Evolutionary conservation across 202 grass and related monocot genomes (phyloP).

Genomic region (Carex arenaria): DNA sequence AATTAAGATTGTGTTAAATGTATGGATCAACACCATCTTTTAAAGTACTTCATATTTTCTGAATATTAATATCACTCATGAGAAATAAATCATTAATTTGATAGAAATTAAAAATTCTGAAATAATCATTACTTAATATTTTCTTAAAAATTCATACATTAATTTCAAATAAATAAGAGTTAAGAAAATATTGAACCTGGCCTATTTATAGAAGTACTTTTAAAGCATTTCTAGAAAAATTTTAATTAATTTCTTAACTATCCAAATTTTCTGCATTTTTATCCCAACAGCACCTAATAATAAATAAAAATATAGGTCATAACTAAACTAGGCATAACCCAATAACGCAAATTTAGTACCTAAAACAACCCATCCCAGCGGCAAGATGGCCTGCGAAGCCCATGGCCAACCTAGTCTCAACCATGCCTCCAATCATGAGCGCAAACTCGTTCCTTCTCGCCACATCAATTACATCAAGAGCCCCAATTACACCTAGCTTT

Average conservation of each 20-base stretch:
- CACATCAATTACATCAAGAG: slow-evolving; percentile 70
- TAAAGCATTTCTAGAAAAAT: too few relatives aligned
- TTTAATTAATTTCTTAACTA: too few relatives aligned
- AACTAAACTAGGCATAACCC: neutral
- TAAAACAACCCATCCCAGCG: slow-evolving; percentile 92
- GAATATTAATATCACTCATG: too few relatives aligned
- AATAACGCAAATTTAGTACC: slow-evolving; percentile 28
- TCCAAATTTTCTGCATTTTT: too few relatives aligned
- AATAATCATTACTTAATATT: too few relatives aligned
- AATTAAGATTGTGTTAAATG: neutral
- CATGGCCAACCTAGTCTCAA: slow-evolving; percentile 86
- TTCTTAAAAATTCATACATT: too few relatives aligned
- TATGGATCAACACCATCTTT: neutral
- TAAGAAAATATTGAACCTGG: too few relatives aligned
- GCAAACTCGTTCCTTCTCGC: slow-evolving; percentile 52
- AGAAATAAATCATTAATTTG: too few relatives aligned
- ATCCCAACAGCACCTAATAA: neutral
- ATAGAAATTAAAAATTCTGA: too few relatives aligned
- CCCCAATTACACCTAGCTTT: slow-evolving; percentile 67
- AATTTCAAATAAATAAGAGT: too few relatives aligned
- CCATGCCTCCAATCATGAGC: slow-evolving; percentile 98
- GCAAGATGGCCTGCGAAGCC: slow-evolving; percentile 90
- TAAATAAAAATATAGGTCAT: neutral
- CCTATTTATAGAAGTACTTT: too few relatives aligned
- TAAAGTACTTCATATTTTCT: neutral